Conservation (phyloP, 805 yeast genomes). For the Metschnikowia baotianmanensis region DNA sequence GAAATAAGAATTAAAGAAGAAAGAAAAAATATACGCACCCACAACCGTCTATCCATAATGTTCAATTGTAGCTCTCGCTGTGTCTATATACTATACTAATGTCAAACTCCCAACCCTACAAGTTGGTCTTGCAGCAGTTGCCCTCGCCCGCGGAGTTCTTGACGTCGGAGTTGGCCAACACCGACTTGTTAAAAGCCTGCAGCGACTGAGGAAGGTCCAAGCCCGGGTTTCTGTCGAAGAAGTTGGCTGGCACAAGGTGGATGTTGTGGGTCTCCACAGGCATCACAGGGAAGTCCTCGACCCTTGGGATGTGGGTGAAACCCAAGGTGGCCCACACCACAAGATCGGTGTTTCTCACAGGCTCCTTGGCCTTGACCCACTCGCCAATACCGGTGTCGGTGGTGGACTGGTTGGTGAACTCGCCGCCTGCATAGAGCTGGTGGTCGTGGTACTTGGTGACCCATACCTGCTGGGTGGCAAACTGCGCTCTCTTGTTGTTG, state of each 20-base stretch:
- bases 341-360: constrained; percentile 69
- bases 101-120: constrained; percentile 15
- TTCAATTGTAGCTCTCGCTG: background rate
- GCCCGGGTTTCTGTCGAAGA: constrained; percentile 77
- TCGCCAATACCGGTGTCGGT: constrained; percentile 65
- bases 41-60: background rate
- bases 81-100: background rate
- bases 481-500: constrained; percentile 69
- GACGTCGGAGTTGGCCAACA: constrained; percentile 30
- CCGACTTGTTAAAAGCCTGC: constrained; percentile 65
- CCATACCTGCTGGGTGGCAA: constrained; percentile 78
- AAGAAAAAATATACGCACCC: too few relatives aligned
- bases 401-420: constrained; percentile 78
- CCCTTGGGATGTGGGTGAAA: constrained; percentile 77
- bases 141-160: constrained; percentile 19
- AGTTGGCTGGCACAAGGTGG: constrained; percentile 65
- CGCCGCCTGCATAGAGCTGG: constrained; percentile 78
- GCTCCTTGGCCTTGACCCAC: constrained; percentile 68
- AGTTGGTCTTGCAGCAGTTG: constrained; percentile 38
- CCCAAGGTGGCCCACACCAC: constrained; percentile 84
- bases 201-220: constrained; percentile 72
- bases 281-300: constrained; percentile 89
- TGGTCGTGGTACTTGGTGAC: constrained; percentile 75
- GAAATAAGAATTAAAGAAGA: too few relatives aligned
- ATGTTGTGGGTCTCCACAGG: constrained; percentile 74